These are phyloP conservation scores for Colletotrichum lini DNA, from an alignment of 2,329 filamentous ascomycete species.

Conservation along the genomic window DNA sequence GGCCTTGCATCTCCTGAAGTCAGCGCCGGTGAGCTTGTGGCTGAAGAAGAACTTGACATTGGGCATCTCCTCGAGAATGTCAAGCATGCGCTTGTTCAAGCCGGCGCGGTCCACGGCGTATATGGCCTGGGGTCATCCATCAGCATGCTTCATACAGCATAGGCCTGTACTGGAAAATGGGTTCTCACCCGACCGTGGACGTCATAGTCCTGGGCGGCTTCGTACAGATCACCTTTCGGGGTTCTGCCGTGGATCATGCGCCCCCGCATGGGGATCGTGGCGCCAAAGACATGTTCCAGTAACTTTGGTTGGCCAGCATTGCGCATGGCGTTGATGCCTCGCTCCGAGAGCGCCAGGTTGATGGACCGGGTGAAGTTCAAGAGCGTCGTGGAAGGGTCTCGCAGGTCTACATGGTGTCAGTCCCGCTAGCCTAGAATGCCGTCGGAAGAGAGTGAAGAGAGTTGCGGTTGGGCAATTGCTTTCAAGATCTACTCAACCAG, in stretches of 20 bases:
- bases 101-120: slow-evolving; percentile 87
- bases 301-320: slow-evolving; percentile 77
- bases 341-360: slow-evolving; percentile 93
- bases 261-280: slow-evolving; percentile 93
- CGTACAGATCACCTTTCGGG: slow-evolving; percentile 76
- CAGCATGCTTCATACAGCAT: not conserved
- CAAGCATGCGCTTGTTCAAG: slow-evolving; percentile 86
- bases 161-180: not conserved
- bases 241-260: slow-evolving; percentile 92
- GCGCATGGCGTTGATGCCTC: slow-evolving; percentile 90
- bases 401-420: slow-evolving; percentile 75
- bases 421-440: not conserved
- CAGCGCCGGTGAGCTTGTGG: slow-evolving; percentile 91
- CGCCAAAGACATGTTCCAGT: slow-evolving; percentile 79
- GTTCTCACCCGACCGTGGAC: slow-evolving; percentile 82
- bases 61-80: slow-evolving; percentile 84
- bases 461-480: not conserved
- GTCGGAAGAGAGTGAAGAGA: no score
- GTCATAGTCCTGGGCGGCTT: slow-evolving; percentile 91
- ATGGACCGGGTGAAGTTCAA: slow-evolving; percentile 99
- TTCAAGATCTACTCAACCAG: not conserved
- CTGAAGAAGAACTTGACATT: slow-evolving; percentile 96
- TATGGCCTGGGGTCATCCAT: slow-evolving; percentile 71
- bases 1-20: slow-evolving; percentile 83
- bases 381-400: slow-evolving; percentile 84